Conservation (phyloP, 208 protist species). For the Leishmania braziliensis region DNA sequence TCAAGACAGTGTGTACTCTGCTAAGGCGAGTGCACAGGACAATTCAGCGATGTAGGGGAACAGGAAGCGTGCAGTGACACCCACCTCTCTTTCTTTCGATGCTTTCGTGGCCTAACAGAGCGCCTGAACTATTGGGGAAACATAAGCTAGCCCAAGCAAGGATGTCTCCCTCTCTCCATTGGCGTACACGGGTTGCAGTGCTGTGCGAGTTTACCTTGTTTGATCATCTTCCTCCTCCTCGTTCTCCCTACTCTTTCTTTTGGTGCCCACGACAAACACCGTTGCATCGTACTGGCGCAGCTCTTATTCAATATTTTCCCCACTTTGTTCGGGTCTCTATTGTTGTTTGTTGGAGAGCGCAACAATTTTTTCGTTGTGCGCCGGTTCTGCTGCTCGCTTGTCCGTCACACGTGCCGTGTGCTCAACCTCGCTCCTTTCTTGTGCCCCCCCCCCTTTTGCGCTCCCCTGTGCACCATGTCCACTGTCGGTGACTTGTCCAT, state of each 20-base stretch:
- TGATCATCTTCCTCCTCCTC: background rate
- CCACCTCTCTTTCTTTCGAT: background rate
- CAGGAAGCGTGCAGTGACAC: background rate
- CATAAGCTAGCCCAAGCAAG: background rate
- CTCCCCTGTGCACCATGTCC: constrained; percentile 11
- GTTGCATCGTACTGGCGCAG: background rate
- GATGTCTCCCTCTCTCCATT: background rate
- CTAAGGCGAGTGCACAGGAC: background rate
- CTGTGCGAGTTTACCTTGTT: background rate
- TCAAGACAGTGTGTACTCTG: background rate
- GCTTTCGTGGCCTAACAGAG: background rate
- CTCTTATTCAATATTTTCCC: background rate
- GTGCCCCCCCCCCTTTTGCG: background rate
- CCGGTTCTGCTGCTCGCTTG: background rate
- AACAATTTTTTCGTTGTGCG: background rate
- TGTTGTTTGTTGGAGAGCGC: background rate
- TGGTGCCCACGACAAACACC: background rate
- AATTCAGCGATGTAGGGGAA: background rate
- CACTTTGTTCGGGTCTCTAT: background rate
- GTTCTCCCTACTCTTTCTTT: background rate
- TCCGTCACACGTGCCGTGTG: too few species aligned
- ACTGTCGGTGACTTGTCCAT: constrained; percentile 50
- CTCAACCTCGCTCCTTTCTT: background rate
- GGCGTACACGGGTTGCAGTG: background rate
- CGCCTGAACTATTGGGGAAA: background rate